A percentile compares a stretch with the other conserved stretches of the same genome.
Conservation (phyloP, 306 rosid species). For the Prinsepia uniflora region DNA sequence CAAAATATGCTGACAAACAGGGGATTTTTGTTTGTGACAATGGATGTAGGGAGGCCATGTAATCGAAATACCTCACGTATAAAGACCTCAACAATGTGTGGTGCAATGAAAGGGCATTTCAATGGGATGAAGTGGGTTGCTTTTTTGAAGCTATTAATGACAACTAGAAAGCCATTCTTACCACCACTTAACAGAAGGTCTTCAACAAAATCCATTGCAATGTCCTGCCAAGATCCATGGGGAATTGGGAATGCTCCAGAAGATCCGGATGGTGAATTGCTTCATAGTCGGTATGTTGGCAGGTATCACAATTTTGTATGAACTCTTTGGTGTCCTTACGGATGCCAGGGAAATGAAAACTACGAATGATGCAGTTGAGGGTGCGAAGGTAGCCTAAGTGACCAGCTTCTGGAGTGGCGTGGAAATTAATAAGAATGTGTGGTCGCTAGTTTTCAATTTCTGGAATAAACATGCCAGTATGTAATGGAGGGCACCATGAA, state of each 20-base stretch:
- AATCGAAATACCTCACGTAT: accelerated
- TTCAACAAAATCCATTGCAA: neutral
- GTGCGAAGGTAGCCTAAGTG: neutral
- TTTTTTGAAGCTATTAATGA: neutral
- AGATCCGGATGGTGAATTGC: neutral
- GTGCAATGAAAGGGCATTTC: neutral
- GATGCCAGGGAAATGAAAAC: neutral
- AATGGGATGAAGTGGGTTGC: neutral
- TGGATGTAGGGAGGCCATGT: neutral
- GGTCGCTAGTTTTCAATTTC: neutral
- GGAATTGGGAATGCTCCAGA: neutral
- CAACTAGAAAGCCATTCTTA: neutral
- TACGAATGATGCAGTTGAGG: neutral
- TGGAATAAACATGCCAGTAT: too few relatives aligned
- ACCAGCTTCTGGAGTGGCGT: neutral
- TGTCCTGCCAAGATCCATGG: neutral
- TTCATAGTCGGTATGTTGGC: neutral
- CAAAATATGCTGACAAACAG: too few relatives aligned
- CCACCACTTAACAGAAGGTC: neutral
- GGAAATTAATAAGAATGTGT: neutral
- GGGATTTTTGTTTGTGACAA: too few relatives aligned
- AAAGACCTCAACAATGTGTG: accelerated
- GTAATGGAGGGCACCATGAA: too few relatives aligned
- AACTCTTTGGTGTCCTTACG: neutral
- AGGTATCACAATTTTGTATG: neutral